Base-by-base conservation (phyloP, 192 early-diverging fungal species). In the Tieghemiomyces parasiticus region DNA sequence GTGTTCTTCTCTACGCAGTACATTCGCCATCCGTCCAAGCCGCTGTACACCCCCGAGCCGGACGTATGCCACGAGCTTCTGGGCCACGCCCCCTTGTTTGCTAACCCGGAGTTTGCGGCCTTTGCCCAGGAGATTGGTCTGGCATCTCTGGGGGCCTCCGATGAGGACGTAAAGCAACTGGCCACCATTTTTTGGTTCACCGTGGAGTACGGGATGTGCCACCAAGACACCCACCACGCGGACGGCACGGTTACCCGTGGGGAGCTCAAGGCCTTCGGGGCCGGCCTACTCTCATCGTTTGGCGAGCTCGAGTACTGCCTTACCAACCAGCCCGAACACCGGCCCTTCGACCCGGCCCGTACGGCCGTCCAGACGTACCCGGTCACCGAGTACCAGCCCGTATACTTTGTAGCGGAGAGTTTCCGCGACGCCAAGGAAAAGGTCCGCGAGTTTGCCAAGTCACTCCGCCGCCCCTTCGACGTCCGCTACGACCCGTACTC, bases 1-100 rank as follows among this genome's bases (percentile, higher is more conserved):
- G 92, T 97, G 6, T 97, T 97, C 78, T 89, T 93, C 72, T 87
- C 84, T 45, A 97, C 94, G 12, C 94, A 97, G 74, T 97, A 97
- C 70, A 92, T 97, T 69, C 88, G 94, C 29, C 94, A 97, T 67
- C 81, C 86, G 68, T 90, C 89, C 3, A 75, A 78, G 46, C 94
- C 94, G 22, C 74, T 90, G 45, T 96, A 93, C 67, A 96, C 93
- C 3, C 93, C 93, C 25, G 93, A 93, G 67, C 85, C 85, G 49
- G 94, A 97, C 69, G 81, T 91, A 58, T 97, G 94, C 74, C 94
- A 97, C 66, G 94, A 97, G 72, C 76, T 95, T 19, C 73, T 97
- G 22, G 94, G 94, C 46, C 94, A 97, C 60, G 91, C 76, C 30
- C 83, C 83, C 16, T 64, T 85, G 65, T 85, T 90, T 72, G 84